phyloP scores from a whole-genome alignment of 2,329 filamentous ascomycete species.

The Nemania diffusa region DNA sequence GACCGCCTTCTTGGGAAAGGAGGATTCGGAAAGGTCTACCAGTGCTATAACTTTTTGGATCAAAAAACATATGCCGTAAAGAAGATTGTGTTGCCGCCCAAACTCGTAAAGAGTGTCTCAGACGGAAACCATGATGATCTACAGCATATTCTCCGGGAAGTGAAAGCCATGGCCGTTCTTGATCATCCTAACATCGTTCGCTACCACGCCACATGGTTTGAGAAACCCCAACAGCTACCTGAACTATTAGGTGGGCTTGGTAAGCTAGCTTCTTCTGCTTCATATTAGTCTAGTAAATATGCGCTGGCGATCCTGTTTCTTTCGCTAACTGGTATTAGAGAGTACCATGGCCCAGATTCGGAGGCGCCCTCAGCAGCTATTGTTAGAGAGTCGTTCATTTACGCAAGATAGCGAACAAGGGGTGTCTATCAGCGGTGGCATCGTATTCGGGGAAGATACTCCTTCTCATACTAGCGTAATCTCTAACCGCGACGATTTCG shows the following conservation, averaged over 20 bases:
- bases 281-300: not conserved
- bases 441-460: conserved; percentile 43
- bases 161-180: conserved; percentile 47
- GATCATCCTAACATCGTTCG: conserved; percentile 50
- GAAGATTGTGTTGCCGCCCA: conserved; percentile 46
- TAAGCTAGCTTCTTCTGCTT: conserved; percentile 16
- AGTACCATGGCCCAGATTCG: conserved; percentile 12
- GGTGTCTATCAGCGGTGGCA: conserved; percentile 29
- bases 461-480: conserved; percentile 19
- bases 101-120: conserved; percentile 44
- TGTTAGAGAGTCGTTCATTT: conserved; percentile 41
- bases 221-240: conserved; percentile 42
- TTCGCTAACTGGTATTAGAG: conserved; percentile 14
- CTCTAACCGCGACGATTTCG: not conserved
- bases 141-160: conserved; percentile 47
- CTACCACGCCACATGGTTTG: conserved; percentile 49
- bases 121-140: conserved; percentile 47
- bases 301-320: not conserved
- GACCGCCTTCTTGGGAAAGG: conserved; percentile 47
- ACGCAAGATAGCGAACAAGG: conserved; percentile 18
- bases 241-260: conserved; percentile 11
- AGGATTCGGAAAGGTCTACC: conserved; percentile 50
- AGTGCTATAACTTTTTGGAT: conserved; percentile 47
- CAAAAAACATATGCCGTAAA: conserved; percentile 49
- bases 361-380: conserved; percentile 34